Evolutionary conservation across 768 basidiomycete genomes (phyloP).

Genomic region (Phaeotremella skinneri): DNA sequence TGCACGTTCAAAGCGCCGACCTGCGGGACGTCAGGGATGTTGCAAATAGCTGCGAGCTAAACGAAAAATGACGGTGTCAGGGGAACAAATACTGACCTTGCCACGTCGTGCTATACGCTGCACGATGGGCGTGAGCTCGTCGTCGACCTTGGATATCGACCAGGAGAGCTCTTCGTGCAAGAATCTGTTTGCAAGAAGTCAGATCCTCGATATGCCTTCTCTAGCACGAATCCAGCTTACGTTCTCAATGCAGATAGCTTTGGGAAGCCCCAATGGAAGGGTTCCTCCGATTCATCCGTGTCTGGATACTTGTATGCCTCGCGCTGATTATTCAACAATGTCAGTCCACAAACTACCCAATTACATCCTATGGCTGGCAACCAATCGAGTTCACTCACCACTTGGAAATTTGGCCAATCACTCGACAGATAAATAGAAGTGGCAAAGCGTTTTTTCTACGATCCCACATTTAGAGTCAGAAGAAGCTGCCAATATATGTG

Average conservation of each 20-base stretch:
- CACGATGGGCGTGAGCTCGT: constrained; percentile 85
- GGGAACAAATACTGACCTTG: constrained; percentile 57
- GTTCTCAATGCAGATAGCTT: constrained; percentile 86
- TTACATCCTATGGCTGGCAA: neutral
- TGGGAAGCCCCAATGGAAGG: constrained; percentile 96
- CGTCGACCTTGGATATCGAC: constrained; percentile 78
- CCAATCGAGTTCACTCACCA: constrained; percentile 59
- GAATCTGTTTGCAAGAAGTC: constrained; percentile 56
- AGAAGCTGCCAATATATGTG: too few species aligned
- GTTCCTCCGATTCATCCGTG: constrained; percentile 85
- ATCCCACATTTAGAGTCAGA: neutral
- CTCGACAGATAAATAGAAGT: constrained; percentile 72
- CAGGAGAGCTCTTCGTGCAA: constrained; percentile 76
- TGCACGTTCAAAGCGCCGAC: constrained; percentile 70
- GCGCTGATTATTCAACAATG: constrained; percentile 56
- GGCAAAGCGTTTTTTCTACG: constrained; percentile 78
- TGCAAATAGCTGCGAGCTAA: neutral
- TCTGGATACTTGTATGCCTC: constrained; percentile 91
- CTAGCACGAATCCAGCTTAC: constrained; percentile 55
- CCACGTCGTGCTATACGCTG: constrained; percentile 79
- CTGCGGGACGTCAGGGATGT: constrained; percentile 47
- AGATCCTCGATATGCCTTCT: constrained; percentile 5
- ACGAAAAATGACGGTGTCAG: neutral
- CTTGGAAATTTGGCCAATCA: constrained; percentile 90
- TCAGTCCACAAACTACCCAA: constrained; percentile 8